phyloP scores from a whole-genome alignment of 768 basidiomycete species.

The Hypsizygus marmoreus region DNA sequence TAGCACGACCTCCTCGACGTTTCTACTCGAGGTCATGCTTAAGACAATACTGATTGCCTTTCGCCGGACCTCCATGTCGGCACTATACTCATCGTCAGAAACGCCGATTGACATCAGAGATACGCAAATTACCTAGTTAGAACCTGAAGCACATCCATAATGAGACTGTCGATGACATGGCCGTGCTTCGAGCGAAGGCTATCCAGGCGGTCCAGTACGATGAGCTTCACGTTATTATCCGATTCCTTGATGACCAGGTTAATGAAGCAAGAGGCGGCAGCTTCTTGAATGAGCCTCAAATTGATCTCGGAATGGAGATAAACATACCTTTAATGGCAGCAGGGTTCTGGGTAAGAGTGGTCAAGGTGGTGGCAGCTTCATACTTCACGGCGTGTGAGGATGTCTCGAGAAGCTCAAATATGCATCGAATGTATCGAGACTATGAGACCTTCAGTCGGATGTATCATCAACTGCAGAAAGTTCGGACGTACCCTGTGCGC shows the following conservation, averaged over 20 bases:
- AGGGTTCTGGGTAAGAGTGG: slow-evolving; percentile 91
- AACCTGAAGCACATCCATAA: slow-evolving; percentile 95
- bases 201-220: slow-evolving; percentile 92
- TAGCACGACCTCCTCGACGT: slow-evolving; percentile 93
- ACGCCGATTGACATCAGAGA: background rate
- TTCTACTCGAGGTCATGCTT: slow-evolving; percentile 90
- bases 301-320: background rate
- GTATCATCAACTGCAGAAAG: background rate
- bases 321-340: slow-evolving; percentile 88
- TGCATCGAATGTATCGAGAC: slow-evolving; percentile 92
- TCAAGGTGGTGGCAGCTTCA: slow-evolving; percentile 94
- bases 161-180: slow-evolving; percentile 83
- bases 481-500: slow-evolving; percentile 70
- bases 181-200: slow-evolving; percentile 82
- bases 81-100: slow-evolving; percentile 43
- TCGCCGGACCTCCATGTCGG: slow-evolving; percentile 94
- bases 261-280: slow-evolving; percentile 87
- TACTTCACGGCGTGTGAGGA: slow-evolving; percentile 95
- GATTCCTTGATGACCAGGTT: slow-evolving; percentile 92
- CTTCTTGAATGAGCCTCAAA: slow-evolving; percentile 39
- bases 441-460: slow-evolving; percentile 30
- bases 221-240: slow-evolving; percentile 98
- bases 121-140: slow-evolving; percentile 61
- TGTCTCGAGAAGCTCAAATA: slow-evolving; percentile 89
- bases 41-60: slow-evolving; percentile 90